Evolutionary conservation across 768 basidiomycete species (phyloP), one percentile per base, ranked within the genome.

Genomic region (Boletus edulis): DNA sequence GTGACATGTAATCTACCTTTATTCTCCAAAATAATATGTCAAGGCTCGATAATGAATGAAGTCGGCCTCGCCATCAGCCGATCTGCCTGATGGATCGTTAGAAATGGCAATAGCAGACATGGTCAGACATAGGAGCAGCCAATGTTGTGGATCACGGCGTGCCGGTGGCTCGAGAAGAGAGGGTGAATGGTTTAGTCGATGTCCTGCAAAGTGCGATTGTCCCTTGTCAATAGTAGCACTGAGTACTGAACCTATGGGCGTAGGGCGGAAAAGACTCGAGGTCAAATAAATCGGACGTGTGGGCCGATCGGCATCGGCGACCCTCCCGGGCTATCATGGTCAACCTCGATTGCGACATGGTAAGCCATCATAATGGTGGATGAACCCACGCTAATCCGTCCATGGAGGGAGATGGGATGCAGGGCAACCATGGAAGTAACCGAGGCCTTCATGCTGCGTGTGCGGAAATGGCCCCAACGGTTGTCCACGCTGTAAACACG

Each of bases 201-300:
- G 31, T n/a, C 9, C 34, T 52, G 15, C 37, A 24, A 38, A 10
- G 32, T 17, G 37, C 18, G 13, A 18, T 49, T 46, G 47, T 29
- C 45, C 22, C 29, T 54, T 24, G 11, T 20, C 20, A 20, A 9
- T 14, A 31, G 20, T 35, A 24, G 24, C 24, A 24, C 24, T 24
- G 24, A 24, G 24, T 24, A 24, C n/a, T 50, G 22, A 15, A 24
- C 27, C 8, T 14, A 46, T 49, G 42, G 29, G 51, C 59, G 15
- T 39, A 39, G 47, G 12, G 68, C 69, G 51, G 62, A 68, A 72
- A 70, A 29, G 45, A 13, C 67, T 60, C 70, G 20, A 38, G n/a
- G 11, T 54, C 37, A 18, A 27, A 24, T 20, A 35, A 14, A 24
- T 29, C 20, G 47, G 38, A 27, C 24, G 4, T 11, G 46, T 59